Evolutionary conservation across 2,329 filamentous ascomycete genomes (phyloP), one percentile per base, ranked within the genome.

Genomic region (Metarhizium album): DNA sequence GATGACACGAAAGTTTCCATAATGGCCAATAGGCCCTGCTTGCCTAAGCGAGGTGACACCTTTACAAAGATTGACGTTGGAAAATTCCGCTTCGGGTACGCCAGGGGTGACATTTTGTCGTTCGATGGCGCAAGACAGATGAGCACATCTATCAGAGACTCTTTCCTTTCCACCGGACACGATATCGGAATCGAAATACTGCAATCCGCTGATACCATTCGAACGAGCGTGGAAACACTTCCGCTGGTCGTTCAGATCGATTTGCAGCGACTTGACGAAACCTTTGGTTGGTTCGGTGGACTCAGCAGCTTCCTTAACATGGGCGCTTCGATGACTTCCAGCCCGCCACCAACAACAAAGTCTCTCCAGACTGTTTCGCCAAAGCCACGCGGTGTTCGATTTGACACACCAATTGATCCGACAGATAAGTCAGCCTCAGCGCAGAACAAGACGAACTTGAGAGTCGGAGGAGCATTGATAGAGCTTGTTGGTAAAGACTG

Each of bases 251-350:
- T 95, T 9, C 79, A 83, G 51, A 68, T 97, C 40, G 87, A 97
- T 62, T 70, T 96, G 16, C 83, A 85, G 55, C 79, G 80, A 50
- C 70, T 97, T 22, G 93, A 97, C 58, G 90, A 95, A 59, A 87
- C 87, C 0, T 82, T 97, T 53, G 81, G 82, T 51, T 89, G 87
- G 75, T 90, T 96, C 67, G 93, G 93, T 35, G 93, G 93, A 0
- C 72, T 98, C 42, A 95, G 90, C 64, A 89, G 90, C 57, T 85
- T 98, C 48, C 72, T 98, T 42, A 94, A 93, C 59, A 79, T 96
- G 64, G 87, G 90, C 55, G 86, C 80, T 53, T 95, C 91, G 0
- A 86, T 95, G 55, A 81, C 84, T 11, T 90, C 87, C 1, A 85
- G 80, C 53, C 76, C 80, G n/a, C 80, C 83, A 1, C 70, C 72